phyloP scores from a whole-genome alignment of 306 rosid species.

The Trifolium fragiferum region DNA sequence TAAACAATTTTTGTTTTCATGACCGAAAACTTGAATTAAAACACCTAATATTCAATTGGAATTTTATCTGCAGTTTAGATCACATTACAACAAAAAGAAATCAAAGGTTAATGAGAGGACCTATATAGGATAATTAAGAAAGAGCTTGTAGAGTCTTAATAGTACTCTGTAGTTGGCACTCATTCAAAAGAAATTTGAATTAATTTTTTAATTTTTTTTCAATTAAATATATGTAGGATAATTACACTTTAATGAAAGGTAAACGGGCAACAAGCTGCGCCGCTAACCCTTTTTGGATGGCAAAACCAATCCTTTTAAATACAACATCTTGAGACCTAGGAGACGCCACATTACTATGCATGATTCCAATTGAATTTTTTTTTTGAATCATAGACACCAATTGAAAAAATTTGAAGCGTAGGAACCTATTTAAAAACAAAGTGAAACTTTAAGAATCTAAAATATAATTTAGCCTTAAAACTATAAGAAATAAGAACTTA shows the following conservation, averaged over 20 bases:
- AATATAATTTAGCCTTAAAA: slow-evolving; percentile 16
- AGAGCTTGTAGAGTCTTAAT: slow-evolving; percentile 20
- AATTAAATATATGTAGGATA: too few species aligned
- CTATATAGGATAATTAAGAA: not conserved
- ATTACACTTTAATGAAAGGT: too few species aligned
- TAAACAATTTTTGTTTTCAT: slow-evolving; percentile 20
- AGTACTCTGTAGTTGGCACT: not conserved
- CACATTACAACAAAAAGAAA: not conserved
- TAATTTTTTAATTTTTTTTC: too few species aligned
- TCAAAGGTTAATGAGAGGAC: not conserved
- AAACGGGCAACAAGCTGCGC: too few species aligned
- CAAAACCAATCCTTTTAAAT: too few species aligned
- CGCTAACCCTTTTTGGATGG: too few species aligned
- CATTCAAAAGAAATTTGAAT: not conserved
- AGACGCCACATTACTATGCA: too few species aligned
- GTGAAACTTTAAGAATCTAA: slow-evolving; percentile 21
- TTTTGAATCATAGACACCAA: not conserved
- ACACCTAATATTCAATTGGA: not conserved
- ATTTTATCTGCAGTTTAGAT: too few species aligned
- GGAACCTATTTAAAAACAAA: slow-evolving; percentile 5
- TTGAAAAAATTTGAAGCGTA: not conserved
- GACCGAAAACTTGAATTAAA: not conserved
- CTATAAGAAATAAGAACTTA: slow-evolving; percentile 21
- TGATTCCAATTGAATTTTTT: too few species aligned
- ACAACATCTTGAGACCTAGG: too few species aligned